phyloP scores from a whole-genome alignment of 306 rosid genomes.

The Luffa aegyptiaca region DNA sequence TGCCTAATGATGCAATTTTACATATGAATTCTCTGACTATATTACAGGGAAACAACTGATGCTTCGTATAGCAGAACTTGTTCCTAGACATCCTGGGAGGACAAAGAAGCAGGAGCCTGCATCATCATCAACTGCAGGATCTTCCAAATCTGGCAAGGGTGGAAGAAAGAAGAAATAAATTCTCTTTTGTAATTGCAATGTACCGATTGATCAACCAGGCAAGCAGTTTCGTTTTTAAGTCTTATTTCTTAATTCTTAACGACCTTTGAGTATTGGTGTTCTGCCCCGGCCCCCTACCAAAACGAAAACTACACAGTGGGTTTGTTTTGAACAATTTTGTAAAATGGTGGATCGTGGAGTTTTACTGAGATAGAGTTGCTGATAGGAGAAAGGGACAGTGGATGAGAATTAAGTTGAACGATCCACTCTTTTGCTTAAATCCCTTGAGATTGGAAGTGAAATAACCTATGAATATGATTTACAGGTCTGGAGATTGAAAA shows the following conservation, averaged over 20 bases:
- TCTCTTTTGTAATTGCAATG: neutral
- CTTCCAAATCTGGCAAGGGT: constrained; percentile 9
- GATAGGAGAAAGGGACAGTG: neutral
- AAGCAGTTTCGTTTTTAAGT: neutral
- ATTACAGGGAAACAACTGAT: constrained; percentile 68
- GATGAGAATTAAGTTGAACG: neutral
- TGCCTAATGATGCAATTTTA: neutral
- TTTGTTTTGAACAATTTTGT: constrained; percentile 5
- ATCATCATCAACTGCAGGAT: neutral
- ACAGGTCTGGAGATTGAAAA: neutral
- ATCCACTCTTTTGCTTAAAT: neutral
- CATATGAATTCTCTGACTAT: neutral
- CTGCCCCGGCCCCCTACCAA: neutral
- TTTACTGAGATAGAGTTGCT: neutral
- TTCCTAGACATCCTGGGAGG: constrained; percentile 74
- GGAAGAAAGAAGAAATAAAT: neutral
- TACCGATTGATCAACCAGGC: neutral
- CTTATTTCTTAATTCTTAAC: neutral
- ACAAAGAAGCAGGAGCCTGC: constrained; percentile 1
- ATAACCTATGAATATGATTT: neutral
- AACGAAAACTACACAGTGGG: neutral
- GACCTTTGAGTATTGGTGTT: neutral
- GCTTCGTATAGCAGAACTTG: constrained; percentile 65
- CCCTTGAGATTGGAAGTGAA: neutral
- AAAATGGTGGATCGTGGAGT: neutral